phyloP scores from a whole-genome alignment of 148 eudicot species.

The Persicaria maculosa region DNA sequence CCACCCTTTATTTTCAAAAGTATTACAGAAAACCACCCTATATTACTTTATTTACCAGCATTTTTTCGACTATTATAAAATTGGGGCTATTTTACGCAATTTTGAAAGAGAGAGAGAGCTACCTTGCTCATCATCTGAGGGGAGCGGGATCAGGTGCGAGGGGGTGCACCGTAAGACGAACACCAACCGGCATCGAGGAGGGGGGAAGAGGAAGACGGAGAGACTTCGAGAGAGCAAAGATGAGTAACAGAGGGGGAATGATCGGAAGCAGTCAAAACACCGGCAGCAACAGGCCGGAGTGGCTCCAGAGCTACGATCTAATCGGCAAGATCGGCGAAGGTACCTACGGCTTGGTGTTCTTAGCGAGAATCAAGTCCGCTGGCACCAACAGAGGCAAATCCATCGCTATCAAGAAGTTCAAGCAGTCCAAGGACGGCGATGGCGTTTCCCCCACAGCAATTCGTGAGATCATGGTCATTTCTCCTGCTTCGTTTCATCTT shows the following conservation, averaged over 20 bases:
- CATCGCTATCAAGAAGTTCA: conserved; percentile 91
- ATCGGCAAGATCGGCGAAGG: conserved; percentile 96
- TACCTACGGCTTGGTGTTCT: conserved; percentile 78
- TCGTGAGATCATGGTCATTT: conserved; percentile 77
- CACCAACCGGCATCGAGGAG: not conserved
- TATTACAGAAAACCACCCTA: too few relatives aligned
- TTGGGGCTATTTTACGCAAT: too few relatives aligned
- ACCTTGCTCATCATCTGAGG: too few relatives aligned
- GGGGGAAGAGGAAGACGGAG: not conserved
- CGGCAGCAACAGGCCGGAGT: not conserved
- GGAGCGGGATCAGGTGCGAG: too few relatives aligned
- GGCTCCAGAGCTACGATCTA: not conserved
- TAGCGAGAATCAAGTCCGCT: conserved; percentile 60
- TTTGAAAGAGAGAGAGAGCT: too few relatives aligned
- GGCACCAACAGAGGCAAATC: conserved; percentile 58
- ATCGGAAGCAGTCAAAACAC: not conserved
- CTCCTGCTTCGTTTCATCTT: too few relatives aligned
- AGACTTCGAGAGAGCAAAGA: not conserved
- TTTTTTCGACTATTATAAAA: too few relatives aligned
- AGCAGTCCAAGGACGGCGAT: conserved; percentile 94
- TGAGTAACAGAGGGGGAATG: not conserved
- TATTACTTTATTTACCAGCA: too few relatives aligned
- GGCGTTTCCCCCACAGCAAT: conserved; percentile 95
- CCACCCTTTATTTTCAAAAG: too few relatives aligned
- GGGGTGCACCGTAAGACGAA: too few relatives aligned